phyloP scores from a whole-genome alignment of 495 filamentous ascomycete species.

The Aspergillus egyptiacus region DNA sequence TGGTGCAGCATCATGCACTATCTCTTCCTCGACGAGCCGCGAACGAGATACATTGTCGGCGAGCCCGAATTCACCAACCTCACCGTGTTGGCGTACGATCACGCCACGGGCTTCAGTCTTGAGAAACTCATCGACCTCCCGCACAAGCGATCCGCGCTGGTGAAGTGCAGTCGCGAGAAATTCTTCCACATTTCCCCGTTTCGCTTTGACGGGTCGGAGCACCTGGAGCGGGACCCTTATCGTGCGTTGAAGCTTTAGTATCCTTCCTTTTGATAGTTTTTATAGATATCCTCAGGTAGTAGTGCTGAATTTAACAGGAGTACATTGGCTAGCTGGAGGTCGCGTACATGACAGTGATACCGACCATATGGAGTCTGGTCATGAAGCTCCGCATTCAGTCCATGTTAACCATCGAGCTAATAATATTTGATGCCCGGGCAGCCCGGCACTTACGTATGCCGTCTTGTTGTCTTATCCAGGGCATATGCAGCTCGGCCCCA shows the following conservation, averaged over 20 bases:
- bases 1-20: conserved; percentile 63
- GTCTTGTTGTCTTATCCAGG: too few species aligned
- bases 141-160: conserved; percentile 54
- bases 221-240: conserved; percentile 25
- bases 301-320: too few species aligned
- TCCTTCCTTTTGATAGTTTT: too few species aligned
- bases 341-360: too few species aligned
- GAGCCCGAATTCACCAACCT: conserved; percentile 55
- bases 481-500: too few species aligned
- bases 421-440: too few species aligned
- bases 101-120: conserved; percentile 53
- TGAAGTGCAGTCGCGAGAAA: conserved; percentile 50
- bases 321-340: too few species aligned
- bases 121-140: conserved; percentile 56
- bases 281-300: too few species aligned
- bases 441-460: too few species aligned
- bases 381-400: too few species aligned
- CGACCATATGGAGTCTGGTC: too few species aligned
- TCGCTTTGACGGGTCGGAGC: conserved; percentile 22
- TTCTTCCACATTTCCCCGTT: conserved; percentile 60
- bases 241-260: conserved; percentile 18
- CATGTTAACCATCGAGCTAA: too few species aligned
- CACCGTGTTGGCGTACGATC: conserved; percentile 54
- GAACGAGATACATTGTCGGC: conserved; percentile 53
- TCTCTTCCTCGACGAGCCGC: conserved; percentile 58